These are phyloP conservation scores for Globisporangium paddicum DNA, from an alignment of 352 stramenopile species.

Conservation along the genomic window DNA sequence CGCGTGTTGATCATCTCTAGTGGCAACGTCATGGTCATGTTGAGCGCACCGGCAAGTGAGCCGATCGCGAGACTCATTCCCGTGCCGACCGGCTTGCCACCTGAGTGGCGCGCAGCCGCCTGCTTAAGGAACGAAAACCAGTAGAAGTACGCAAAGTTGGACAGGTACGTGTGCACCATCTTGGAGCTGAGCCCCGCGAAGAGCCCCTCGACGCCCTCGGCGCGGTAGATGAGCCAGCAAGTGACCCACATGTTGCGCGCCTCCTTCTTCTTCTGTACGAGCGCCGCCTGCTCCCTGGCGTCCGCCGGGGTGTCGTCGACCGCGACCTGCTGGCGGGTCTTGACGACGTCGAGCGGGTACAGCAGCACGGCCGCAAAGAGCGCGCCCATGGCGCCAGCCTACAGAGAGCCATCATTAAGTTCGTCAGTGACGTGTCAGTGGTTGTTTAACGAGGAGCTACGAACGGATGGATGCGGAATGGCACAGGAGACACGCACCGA, in stretches of 20 bases:
- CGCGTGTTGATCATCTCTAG: conserved; percentile 87
- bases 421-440: background rate
- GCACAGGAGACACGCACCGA: conserved; percentile 55
- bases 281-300: conserved; percentile 19
- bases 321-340: conserved; percentile 65
- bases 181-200: conserved; percentile 74
- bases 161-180: conserved; percentile 65
- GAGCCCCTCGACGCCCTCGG: conserved; percentile 53
- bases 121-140: conserved; percentile 83
- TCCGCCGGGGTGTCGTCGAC: conserved; percentile 28
- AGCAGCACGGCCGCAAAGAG: conserved; percentile 69
- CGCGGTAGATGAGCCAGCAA: conserved; percentile 63
- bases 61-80: conserved; percentile 71
- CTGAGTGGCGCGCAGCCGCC: conserved; percentile 43
- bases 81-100: conserved; percentile 41
- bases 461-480: background rate
- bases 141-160: conserved; percentile 86
- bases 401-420: conserved; percentile 3
- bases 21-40: conserved; percentile 85
- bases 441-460: conserved; percentile 11
- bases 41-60: conserved; percentile 75
- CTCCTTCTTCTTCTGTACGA: conserved; percentile 35
- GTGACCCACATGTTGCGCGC: conserved; percentile 44
- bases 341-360: conserved; percentile 74
- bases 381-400: conserved; percentile 74